Evolutionary conservation across 306 rosid genomes (phyloP).

Genomic region (Canavalia ensiformis): DNA sequence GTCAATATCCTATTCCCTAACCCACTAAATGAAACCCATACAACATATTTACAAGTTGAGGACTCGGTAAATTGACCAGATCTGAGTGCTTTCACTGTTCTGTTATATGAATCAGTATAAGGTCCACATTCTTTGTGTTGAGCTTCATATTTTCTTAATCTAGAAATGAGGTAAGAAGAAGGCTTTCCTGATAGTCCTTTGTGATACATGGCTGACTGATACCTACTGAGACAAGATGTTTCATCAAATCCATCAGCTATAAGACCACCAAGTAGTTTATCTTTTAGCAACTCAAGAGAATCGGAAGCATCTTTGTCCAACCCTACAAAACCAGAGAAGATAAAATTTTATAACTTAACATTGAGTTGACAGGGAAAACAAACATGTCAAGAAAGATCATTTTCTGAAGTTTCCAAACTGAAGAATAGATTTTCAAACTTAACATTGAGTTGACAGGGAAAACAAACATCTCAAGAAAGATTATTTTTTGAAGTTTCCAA

Average conservation of each 20-base stretch:
- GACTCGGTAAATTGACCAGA: slow-evolving; percentile 55
- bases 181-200: slow-evolving; percentile 58
- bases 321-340: slow-evolving; percentile 47
- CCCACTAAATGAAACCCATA: slow-evolving; percentile 79
- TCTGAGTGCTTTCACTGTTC: slow-evolving; percentile 62
- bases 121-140: slow-evolving; percentile 77
- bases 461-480: background rate
- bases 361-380: background rate
- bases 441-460: slow-evolving; percentile 5
- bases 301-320: slow-evolving; percentile 44
- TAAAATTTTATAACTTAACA: slow-evolving; percentile 35
- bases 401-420: slow-evolving; percentile 1
- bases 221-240: slow-evolving; percentile 72
- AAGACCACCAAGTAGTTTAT: slow-evolving; percentile 65
- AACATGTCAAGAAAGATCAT: background rate
- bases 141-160: slow-evolving; percentile 69
- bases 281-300: slow-evolving; percentile 51
- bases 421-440: background rate
- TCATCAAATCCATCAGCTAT: slow-evolving; percentile 66
- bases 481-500: slow-evolving; percentile 1
- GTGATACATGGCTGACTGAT: slow-evolving; percentile 58
- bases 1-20: slow-evolving; percentile 80
- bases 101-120: slow-evolving; percentile 66
- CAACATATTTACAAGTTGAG: slow-evolving; percentile 66
- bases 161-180: slow-evolving; percentile 69